A percentile compares a stretch with the other conserved stretches of the same genome.
Evolutionary conservation across 768 basidiomycete species (phyloP).

Genomic region (Lactarius trivialis): DNA sequence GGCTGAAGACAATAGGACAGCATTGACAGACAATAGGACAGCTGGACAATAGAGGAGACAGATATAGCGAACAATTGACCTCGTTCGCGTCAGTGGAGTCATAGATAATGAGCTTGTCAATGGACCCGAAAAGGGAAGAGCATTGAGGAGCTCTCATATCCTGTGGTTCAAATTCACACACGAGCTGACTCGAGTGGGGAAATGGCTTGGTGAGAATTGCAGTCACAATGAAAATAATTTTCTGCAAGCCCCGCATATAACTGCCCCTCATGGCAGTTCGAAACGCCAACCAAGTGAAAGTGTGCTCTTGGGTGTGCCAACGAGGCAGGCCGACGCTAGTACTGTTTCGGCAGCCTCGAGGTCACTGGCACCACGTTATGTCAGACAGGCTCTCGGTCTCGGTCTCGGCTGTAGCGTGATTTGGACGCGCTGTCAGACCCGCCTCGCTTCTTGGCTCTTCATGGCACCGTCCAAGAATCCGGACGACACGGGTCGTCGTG

Average conservation of each 20-base stretch:
- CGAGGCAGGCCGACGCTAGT: neutral
- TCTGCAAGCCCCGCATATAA: neutral
- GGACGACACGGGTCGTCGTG: neutral
- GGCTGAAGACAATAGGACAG: constrained; percentile 8
- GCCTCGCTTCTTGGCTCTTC: neutral
- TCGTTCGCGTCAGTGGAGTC: neutral
- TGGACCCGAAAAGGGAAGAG: neutral
- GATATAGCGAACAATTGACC: neutral
- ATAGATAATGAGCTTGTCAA: neutral
- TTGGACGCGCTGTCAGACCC: neutral
- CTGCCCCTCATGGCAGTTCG: neutral
- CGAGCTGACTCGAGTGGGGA: constrained; percentile 15
- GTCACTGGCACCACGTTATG: constrained; percentile 4
- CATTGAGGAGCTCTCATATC: neutral
- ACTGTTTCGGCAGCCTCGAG: neutral
- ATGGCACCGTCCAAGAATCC: neutral
- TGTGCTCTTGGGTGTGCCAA: neutral
- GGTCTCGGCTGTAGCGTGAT: too few species aligned
- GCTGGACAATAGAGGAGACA: constrained; percentile 6
- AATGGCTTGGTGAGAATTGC: neutral
- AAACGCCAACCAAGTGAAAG: neutral
- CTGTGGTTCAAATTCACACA: neutral
- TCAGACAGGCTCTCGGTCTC: neutral
- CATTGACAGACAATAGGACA: constrained; percentile 11
- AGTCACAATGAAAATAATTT: neutral